Percentiles rank a stretch among this genome's conserved stretches.
These are phyloP conservation scores for Piedraia hortae DNA, from an alignment of 2,329 filamentous ascomycete genomes.

Conservation along the genomic window DNA sequence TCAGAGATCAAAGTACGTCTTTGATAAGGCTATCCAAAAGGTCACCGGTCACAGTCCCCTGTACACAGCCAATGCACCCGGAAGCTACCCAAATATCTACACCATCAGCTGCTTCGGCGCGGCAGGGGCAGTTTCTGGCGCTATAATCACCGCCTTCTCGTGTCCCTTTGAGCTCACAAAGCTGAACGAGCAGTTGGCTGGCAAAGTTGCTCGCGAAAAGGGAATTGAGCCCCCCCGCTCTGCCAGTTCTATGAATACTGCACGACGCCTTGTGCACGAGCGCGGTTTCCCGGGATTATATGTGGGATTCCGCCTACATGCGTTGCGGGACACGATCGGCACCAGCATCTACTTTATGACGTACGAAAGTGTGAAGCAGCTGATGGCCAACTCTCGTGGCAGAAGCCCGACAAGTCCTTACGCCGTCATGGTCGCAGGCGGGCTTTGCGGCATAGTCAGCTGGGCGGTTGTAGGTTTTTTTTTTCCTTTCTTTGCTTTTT, in stretches of 20 bases:
- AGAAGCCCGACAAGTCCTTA: constrained; percentile 50
- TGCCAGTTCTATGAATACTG: constrained; percentile 21
- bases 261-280: constrained; percentile 49
- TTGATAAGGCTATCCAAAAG: constrained; percentile 40
- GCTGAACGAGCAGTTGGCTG: constrained; percentile 60
- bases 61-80: constrained; percentile 39
- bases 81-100: constrained; percentile 42
- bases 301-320: constrained; percentile 51
- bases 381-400: constrained; percentile 48
- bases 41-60: constrained; percentile 42
- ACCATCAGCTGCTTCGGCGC: constrained; percentile 51
- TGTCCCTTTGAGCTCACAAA: constrained; percentile 83
- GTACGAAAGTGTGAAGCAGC: constrained; percentile 64
- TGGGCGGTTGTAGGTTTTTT: constrained; percentile 42
- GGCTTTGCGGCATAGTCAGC: constrained; percentile 56
- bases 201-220: constrained; percentile 31
- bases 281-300: constrained; percentile 48
- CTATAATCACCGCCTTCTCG: constrained; percentile 51
- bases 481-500: constrained; percentile 1
- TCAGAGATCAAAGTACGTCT: constrained; percentile 44
- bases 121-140: constrained; percentile 54
- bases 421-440: constrained; percentile 51
- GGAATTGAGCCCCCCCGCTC: background rate
- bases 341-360: constrained; percentile 73
- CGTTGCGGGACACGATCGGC: constrained; percentile 65